Evolutionary conservation across 257 asterid species (phyloP).

Genomic region (Cinchona pubescens): DNA sequence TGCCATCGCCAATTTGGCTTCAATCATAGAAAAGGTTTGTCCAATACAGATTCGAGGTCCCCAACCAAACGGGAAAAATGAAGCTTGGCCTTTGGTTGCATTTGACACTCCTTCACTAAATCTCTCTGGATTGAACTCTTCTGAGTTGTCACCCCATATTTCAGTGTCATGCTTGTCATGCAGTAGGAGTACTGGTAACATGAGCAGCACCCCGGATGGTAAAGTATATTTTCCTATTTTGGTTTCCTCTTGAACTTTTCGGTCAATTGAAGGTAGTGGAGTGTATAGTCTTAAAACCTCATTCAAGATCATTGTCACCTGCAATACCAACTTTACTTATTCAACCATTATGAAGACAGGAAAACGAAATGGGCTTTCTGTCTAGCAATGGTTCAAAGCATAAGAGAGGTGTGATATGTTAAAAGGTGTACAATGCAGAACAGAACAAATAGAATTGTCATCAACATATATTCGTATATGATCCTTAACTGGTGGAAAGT

Average conservation of each 20-base stretch:
- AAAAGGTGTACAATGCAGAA: too few relatives aligned
- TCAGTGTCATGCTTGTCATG: slow-evolving; percentile 25
- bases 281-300: slow-evolving; percentile 36
- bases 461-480: too few relatives aligned
- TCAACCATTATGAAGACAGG: too few relatives aligned
- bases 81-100: slow-evolving; percentile 26
- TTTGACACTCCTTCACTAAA: slow-evolving; percentile 30
- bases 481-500: too few relatives aligned
- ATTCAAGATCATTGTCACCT: slow-evolving; percentile 37
- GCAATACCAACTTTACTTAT: too few relatives aligned
- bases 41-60: slow-evolving; percentile 42
- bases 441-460: too few relatives aligned
- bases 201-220: slow-evolving; percentile 21
- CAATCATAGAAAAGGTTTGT: slow-evolving; percentile 33
- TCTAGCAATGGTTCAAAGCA: too few relatives aligned
- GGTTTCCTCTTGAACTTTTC: slow-evolving; percentile 21
- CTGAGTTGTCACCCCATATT: slow-evolving; percentile 38
- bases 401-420: too few relatives aligned
- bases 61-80: slow-evolving; percentile 34
- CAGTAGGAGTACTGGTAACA: slow-evolving; percentile 22
- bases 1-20: slow-evolving; percentile 31
- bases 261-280: slow-evolving; percentile 7
- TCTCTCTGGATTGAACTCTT: slow-evolving; percentile 36
- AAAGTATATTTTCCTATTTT: slow-evolving; percentile 19
- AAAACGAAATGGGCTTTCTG: too few relatives aligned